Evolutionary conservation across 2,329 filamentous ascomycete genomes (phyloP), one percentile per base, ranked within the genome.

Genomic region (Beauveria pseudobassiana): DNA sequence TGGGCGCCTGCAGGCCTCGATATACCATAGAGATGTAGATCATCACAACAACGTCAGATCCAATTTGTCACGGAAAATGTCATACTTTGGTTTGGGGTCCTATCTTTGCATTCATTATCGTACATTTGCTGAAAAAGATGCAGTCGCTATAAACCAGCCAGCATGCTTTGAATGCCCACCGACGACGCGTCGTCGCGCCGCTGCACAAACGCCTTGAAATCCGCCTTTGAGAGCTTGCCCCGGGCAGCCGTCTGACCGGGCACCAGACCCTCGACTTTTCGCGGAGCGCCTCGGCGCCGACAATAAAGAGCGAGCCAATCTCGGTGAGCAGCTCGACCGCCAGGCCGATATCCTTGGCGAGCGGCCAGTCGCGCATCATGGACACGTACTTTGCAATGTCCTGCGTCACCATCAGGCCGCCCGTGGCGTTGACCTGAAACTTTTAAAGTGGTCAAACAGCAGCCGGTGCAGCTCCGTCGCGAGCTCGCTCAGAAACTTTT

Each of bases 251-350:
- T 72, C 62, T 67, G 74, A 57, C 69, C 78, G 62, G 73, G 73
- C 64, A 71, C 79, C 63, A 88, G 74, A 63, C 83, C 62, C 88
- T 79, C 59, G 87, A 82, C 68, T 89, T 82, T 75, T 93, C 89
- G 55, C 85, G 80, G 63, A 93, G 76, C 42, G 89, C 89, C 73
- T 93, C 89, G 12, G 88, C 85, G 2, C 91, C 91, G 69, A 99
- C 91, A 65, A 99, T 96, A 73, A 99, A 99, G 59, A 99, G 77
- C 70, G 93, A 97, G 12, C 93, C 93, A 63, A 99, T 91, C 78
- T 99, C 95, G 28, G 91, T 88, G 63, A 99, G 77, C 51, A 96
- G 84, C 77, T 99, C 93, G 66, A 97, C 84, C 59, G 85, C 84
- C 26, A 82, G 81, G 67, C 84, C 82, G 54, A 87, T 85, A 46